Conservation (phyloP, 305 asterid species). For the Fraxinus nigra region DNA sequence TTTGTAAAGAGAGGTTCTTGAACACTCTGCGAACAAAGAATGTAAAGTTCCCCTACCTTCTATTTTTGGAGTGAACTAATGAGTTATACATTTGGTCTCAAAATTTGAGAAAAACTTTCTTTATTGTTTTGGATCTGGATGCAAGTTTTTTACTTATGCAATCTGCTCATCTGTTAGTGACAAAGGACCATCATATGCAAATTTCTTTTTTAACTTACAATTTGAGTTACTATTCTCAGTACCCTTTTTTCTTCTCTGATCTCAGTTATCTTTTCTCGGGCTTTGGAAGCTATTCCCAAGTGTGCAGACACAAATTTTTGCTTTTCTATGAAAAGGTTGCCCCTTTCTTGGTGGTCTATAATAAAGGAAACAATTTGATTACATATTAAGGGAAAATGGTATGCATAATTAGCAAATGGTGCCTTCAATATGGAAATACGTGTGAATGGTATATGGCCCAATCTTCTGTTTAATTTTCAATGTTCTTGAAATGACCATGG, state of each 20-base stretch:
- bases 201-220: too few relatives aligned
- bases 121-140: not conserved
- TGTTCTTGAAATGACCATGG: not conserved
- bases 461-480: not conserved
- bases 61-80: not conserved
- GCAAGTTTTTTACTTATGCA: not conserved
- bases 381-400: not conserved
- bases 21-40: slow-evolving; percentile 89
- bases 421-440: not conserved
- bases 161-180: not conserved
- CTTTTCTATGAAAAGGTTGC: not conserved
- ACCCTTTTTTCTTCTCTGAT: not conserved
- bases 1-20: too few relatives aligned
- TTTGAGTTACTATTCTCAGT: not conserved
- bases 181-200: not conserved
- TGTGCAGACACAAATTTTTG: not conserved
- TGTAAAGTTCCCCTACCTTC: slow-evolving; percentile 38
- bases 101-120: not conserved
- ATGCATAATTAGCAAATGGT: not conserved
- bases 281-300: not conserved
- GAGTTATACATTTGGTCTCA: not conserved
- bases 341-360: not conserved
- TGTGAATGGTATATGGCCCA: not conserved
- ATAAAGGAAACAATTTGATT: not conserved
- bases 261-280: not conserved